Conservation (phyloP, 495 filamentous ascomycete species). For the Hypoxylon perforatum region DNA sequence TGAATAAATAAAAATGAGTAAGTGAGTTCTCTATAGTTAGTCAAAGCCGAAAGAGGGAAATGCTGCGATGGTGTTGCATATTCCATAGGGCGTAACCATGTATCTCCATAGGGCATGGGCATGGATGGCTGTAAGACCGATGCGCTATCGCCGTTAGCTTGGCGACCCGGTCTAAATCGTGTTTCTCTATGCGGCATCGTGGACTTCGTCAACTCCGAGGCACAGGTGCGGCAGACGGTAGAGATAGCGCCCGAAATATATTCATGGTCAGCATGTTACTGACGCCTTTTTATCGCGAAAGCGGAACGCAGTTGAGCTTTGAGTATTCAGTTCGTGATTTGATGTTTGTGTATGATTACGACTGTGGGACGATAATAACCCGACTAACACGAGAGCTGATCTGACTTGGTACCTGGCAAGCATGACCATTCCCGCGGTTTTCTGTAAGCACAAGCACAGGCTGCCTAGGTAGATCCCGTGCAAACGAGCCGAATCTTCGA, state of each 20-base stretch:
- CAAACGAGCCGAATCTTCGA: constrained; percentile 16
- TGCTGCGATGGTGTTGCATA: background rate
- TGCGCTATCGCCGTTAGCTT: constrained; percentile 10
- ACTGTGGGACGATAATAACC: constrained; percentile 37
- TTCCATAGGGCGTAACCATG: background rate
- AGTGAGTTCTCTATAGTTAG: background rate
- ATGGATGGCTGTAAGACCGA: constrained; percentile 2
- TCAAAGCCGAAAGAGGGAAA: constrained; percentile 6
- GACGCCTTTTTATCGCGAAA: background rate
- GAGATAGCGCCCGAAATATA: constrained; percentile 21
- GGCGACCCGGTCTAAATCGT: background rate
- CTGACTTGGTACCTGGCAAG: constrained; percentile 42
- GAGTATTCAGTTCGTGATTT: constrained; percentile 17
- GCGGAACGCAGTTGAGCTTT: background rate
- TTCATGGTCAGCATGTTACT: constrained; percentile 15
- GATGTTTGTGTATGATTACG: constrained; percentile 19
- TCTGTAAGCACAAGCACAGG: background rate
- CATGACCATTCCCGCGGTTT: constrained; percentile 19
- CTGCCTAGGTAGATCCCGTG: constrained; percentile 32
- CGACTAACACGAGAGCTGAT: constrained; percentile 44
- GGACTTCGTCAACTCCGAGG: constrained; percentile 22
- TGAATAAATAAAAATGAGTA: no score
- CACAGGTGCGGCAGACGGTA: background rate
- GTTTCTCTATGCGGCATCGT: background rate
- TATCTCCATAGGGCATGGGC: background rate